Percentiles rank a stretch among this genome's conserved stretches.
phyloP scores from a whole-genome alignment of 176 grass and related monocot genomes.

The Phragmites australis region DNA sequence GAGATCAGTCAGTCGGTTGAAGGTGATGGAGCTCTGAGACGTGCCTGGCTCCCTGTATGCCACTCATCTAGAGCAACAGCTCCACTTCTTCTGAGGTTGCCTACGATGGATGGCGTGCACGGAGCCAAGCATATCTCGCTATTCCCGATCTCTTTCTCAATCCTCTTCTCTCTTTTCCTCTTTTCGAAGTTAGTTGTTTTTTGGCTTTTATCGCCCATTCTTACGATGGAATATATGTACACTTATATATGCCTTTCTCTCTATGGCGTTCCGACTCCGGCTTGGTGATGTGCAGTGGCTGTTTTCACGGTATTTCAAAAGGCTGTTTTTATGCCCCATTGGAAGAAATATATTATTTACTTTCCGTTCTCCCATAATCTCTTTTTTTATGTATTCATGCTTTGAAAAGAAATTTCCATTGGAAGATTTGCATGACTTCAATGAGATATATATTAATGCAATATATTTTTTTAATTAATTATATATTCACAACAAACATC shows the following conservation, averaged over 20 bases:
- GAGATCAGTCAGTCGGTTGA: too few species aligned
- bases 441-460: constrained; percentile 2
- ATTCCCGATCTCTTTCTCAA: neutral
- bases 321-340: neutral
- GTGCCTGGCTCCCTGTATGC: constrained; percentile 80
- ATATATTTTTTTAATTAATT: neutral
- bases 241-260: neutral
- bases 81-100: constrained; percentile 18
- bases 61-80: constrained; percentile 57
- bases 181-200: neutral
- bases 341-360: neutral
- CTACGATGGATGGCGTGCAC: constrained; percentile 65
- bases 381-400: neutral
- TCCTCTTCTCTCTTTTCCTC: neutral
- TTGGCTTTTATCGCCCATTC: neutral
- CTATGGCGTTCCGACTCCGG: neutral
- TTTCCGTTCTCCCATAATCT: neutral
- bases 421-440: neutral
- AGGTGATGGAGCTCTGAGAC: constrained; percentile 38
- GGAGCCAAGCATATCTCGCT: constrained; percentile 55
- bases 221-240: neutral
- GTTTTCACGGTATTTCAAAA: neutral
- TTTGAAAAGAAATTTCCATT: neutral
- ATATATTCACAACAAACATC: neutral
- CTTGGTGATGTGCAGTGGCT: neutral